phyloP scores from a whole-genome alignment of 345 rosid genomes.

The Lumnitzera racemosa region DNA sequence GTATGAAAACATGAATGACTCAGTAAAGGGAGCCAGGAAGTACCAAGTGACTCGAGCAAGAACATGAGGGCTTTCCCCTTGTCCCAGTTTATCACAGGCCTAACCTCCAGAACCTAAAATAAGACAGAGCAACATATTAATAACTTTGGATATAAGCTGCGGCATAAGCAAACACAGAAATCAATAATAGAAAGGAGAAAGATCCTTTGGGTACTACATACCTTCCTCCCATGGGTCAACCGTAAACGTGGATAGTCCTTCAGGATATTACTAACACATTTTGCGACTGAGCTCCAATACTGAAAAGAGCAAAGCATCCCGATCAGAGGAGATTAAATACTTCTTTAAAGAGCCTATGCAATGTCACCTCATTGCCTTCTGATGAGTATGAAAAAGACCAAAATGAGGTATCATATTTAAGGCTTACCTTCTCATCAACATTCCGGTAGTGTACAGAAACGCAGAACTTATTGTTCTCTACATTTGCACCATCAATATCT shows the following conservation, averaged over 20 bases:
- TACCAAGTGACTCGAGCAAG: constrained; percentile 92
- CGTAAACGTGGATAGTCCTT: constrained; percentile 17
- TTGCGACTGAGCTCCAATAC: constrained; percentile 38
- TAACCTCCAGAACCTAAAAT: constrained; percentile 79
- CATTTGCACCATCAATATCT: constrained; percentile 61
- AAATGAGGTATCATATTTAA: not conserved
- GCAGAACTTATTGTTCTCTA: constrained; percentile 88
- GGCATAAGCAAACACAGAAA: not conserved
- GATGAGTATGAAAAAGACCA: not conserved
- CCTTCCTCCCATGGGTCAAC: constrained; percentile 20
- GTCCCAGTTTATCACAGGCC: constrained; percentile 91
- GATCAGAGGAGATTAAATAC: too few relatives aligned
- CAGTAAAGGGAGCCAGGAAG: not conserved
- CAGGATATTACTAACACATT: constrained; percentile 3
- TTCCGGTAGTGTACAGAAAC: constrained; percentile 94
- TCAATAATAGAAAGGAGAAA: not conserved
- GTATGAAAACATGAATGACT: not conserved
- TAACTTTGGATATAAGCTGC: not conserved
- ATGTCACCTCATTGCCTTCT: too few relatives aligned
- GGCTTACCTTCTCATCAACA: constrained; percentile 61
- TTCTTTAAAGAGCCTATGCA: too few relatives aligned
- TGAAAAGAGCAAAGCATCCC: constrained; percentile 16
- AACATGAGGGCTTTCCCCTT: constrained; percentile 92
- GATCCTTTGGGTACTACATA: not conserved
- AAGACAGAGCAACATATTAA: not conserved